Evolutionary conservation across 768 basidiomycete genomes (phyloP).

Genomic region (Suillus luteus): DNA sequence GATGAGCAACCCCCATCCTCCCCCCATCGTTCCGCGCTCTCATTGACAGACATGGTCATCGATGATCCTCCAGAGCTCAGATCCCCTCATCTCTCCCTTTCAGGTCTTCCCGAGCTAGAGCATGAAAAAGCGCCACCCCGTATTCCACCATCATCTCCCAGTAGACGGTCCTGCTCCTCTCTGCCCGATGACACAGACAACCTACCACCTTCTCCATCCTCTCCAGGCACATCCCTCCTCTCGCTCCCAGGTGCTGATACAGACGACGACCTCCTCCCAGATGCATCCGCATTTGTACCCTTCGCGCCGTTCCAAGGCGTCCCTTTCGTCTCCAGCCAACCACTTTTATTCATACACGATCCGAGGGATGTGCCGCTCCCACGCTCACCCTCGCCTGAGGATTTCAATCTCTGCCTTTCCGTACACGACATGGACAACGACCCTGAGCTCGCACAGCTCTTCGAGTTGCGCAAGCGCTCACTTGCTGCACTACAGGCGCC

Average conservation of each 20-base stretch:
- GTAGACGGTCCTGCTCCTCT: conserved; percentile 28
- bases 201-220: conserved; percentile 24
- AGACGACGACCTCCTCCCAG: conserved; percentile 44
- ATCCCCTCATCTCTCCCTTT: conserved; percentile 35
- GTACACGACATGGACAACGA: conserved; percentile 34
- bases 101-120: conserved; percentile 35
- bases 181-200: conserved; percentile 34
- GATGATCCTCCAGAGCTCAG: conserved; percentile 20
- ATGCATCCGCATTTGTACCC: conserved; percentile 8
- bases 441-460: conserved; percentile 42
- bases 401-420: conserved; percentile 38
- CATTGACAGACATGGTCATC: conserved; percentile 26
- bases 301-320: background rate
- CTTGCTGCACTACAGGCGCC: conserved; percentile 36
- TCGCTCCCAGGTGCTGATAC: conserved; percentile 47
- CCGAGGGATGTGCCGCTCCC: conserved; percentile 39
- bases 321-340: conserved; percentile 20
- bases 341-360: conserved; percentile 46
- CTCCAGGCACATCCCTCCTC: conserved; percentile 31
- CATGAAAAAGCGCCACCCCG: conserved; percentile 23
- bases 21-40: conserved; percentile 12
- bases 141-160: conserved; percentile 31
- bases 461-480: conserved; percentile 41
- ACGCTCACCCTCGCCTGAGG: conserved; percentile 47
- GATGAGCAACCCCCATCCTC: conserved; percentile 14